Percentiles rank a stretch among this genome's conserved stretches.
Evolutionary conservation across 345 rosid species (phyloP).

Genomic region (Carallia brachiata): DNA sequence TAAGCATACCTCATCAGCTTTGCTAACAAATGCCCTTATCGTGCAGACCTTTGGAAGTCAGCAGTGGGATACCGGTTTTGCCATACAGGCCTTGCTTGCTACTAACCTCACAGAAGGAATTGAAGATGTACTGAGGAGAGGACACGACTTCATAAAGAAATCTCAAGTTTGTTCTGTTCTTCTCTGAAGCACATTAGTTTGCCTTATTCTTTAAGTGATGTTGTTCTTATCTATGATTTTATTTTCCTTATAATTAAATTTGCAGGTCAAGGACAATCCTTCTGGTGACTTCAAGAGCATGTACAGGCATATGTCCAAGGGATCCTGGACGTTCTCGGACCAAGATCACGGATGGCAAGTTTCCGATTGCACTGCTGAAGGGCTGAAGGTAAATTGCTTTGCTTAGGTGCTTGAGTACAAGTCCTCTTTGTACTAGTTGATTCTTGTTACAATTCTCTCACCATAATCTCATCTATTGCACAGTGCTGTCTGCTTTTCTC

Average conservation of each 20-base stretch:
- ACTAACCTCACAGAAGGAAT: constrained; percentile 49
- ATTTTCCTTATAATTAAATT: constrained; percentile 7
- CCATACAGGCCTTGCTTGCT: constrained; percentile 51
- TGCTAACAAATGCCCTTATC: neutral
- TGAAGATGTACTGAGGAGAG: constrained; percentile 55
- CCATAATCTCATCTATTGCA: neutral
- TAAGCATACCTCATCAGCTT: neutral
- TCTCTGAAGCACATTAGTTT: neutral
- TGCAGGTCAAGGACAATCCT: neutral
- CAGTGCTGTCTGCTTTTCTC: constrained; percentile 69
- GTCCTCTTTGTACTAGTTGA: neutral
- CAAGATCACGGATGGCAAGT: constrained; percentile 75
- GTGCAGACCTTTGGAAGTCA: constrained; percentile 80
- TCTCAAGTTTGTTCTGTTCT: constrained; percentile 54
- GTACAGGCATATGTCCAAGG: constrained; percentile 39
- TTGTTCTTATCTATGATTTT: neutral
- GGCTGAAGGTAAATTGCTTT: constrained; percentile 38
- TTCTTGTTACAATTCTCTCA: neutral
- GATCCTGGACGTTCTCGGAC: constrained; percentile 64
- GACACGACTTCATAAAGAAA: constrained; percentile 68
- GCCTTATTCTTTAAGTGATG: neutral
- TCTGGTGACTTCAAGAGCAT: no score
- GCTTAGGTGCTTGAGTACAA: neutral
- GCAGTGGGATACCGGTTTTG: constrained; percentile 53
- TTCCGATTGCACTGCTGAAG: constrained; percentile 69